Evolutionary conservation across 2,329 filamentous ascomycete species (phyloP), one percentile per base, ranked within the genome.

Genomic region (Claviceps sp.): DNA sequence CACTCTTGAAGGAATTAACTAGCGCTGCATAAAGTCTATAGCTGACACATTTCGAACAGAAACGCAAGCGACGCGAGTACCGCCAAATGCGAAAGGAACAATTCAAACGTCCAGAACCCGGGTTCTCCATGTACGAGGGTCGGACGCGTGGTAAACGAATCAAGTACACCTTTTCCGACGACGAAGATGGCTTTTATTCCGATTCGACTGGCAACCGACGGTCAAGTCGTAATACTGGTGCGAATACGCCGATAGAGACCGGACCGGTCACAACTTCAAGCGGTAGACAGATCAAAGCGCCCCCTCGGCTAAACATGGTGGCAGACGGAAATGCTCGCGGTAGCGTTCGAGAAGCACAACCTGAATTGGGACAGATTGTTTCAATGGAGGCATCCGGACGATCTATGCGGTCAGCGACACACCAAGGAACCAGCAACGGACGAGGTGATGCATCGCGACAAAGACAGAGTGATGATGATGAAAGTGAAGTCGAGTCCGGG

Each of bases 161-260:
- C 70, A 94, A 90, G 67, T 98, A 98, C 64, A 98, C 88, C 0
- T 98, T 87, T 63, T 94, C 89, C 0, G 90, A 96, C 50, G 88
- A 94, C 24, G 88, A 94, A 58, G 84, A 84, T 38, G 81, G 84
- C 16, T 80, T 81, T 50, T 78, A 74, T 52, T 79, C 79, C n/a
- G 79, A 84, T 62, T 83, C 82, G 38, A 77, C 78, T 9, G 54
- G 53, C 5, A 67, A 70, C 65, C 65, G 90, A 73, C 79, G 83
- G 6, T 88, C 87, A 13, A 77, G 81, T 18, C 82, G 91, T 26
- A 86, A 88, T 57, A 88, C 86, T 1, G 79, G 84, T 41, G 76
- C 82, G 9, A 82, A 81, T 56, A 88, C 87, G 1, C 85, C 88
- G 0, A 79, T 79, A 42, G 87, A 91, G 57, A 65, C 73, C 24